Percentiles rank a stretch among this genome's conserved stretches.
These are phyloP conservation scores for Lachancea mirantina DNA, from an alignment of 805 yeast species.

Conservation along the genomic window DNA sequence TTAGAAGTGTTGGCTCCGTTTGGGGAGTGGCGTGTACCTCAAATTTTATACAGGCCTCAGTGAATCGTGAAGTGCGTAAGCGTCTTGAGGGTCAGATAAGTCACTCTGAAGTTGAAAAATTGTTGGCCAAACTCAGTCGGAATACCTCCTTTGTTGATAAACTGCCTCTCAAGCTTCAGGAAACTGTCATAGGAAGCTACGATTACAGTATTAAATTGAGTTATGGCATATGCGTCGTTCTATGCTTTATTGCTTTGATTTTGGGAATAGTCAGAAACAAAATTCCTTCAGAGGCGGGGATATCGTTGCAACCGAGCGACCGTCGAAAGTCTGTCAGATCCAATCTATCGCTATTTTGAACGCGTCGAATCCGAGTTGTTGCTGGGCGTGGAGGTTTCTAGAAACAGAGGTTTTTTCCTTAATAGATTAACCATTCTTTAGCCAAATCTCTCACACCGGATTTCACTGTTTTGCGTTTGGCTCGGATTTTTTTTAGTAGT, in stretches of 20 bases:
- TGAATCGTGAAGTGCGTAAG: conserved; percentile 6
- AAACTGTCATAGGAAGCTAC: conserved; percentile 11
- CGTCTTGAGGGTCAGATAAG: conserved; percentile 8
- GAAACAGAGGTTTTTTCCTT: no score
- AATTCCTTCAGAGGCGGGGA: no score
- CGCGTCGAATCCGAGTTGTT: no score
- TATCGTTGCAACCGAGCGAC: no score
- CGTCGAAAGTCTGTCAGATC: no score
- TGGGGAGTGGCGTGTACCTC: conserved; percentile 34
- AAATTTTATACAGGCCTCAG: conserved; percentile 11
- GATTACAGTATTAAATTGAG: not conserved
- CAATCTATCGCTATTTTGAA: no score
- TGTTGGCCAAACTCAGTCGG: conserved; percentile 10
- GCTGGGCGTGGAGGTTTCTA: no score
- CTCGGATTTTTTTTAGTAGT: no score
- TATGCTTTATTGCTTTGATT: conserved; percentile 3
- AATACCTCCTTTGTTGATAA: conserved; percentile 12
- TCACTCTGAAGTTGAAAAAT: conserved; percentile 9
- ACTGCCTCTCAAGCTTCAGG: conserved; percentile 10
- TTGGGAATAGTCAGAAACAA: not conserved
- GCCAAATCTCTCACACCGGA: no score
- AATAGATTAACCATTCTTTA: no score
- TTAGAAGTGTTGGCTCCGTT: conserved; percentile 36
- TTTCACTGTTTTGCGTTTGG: no score
- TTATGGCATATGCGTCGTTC: conserved; percentile 1